Conservation (phyloP, 805 yeast genomes). For the Tetrapisispora namnaoensis region DNA sequence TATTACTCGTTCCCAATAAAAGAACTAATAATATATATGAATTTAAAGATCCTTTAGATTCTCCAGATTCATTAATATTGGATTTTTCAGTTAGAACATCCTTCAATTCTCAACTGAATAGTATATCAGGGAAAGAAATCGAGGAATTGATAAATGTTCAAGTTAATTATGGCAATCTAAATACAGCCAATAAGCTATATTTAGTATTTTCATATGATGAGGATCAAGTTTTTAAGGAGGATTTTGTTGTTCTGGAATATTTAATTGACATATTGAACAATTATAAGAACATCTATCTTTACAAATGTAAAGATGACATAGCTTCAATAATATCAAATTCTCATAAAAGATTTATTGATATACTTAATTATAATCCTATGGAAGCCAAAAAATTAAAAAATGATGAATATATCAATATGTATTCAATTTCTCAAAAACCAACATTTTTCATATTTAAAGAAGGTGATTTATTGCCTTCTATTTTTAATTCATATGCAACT, state of each 20-base stretch:
- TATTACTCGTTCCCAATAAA: constrained; percentile 44
- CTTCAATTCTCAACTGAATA: constrained; percentile 36
- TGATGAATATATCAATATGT: constrained; percentile 39
- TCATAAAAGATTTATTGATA: constrained; percentile 31
- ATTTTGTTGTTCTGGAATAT: constrained; percentile 49
- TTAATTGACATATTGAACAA: constrained; percentile 51
- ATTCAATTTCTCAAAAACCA: constrained; percentile 51
- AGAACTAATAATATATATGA: constrained; percentile 20
- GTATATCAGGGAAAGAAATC: constrained; percentile 13
- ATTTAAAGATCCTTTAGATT: constrained; percentile 15
- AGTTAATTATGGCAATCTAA: constrained; percentile 4
- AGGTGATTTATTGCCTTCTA: constrained; percentile 39
- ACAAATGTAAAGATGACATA: constrained; percentile 41
- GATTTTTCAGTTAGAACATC: constrained; percentile 41
- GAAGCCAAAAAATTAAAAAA: constrained; percentile 24
- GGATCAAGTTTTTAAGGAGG: constrained; percentile 42
- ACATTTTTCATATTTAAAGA: constrained; percentile 54
- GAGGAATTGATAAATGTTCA: constrained; percentile 11
- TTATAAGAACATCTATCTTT: constrained; percentile 46
- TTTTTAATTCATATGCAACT: constrained; percentile 53
- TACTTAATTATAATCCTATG: constrained; percentile 29
- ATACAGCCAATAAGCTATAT: constrained; percentile 28
- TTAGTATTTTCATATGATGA: constrained; percentile 46
- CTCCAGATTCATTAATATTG: constrained; percentile 26
- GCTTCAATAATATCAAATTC: constrained; percentile 33